Evolutionary conservation across 2,329 filamentous ascomycete genomes (phyloP), one percentile per base, ranked within the genome.

Genomic region (Verticillium isaacii): DNA sequence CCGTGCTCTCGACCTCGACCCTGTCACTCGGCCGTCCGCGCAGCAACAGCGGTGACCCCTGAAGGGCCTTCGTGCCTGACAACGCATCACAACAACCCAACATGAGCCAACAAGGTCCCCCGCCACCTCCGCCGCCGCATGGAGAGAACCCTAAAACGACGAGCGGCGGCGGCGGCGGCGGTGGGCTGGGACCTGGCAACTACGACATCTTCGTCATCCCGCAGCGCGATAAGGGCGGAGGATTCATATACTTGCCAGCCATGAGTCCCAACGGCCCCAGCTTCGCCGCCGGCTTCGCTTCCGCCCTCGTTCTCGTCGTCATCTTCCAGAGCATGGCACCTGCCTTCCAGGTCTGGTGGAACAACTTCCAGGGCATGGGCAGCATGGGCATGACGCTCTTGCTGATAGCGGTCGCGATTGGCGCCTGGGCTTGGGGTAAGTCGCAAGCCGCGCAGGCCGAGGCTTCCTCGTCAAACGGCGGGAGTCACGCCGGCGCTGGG

Each of bases 191-290:
- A 2, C 84, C 90, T 1, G 93, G 94, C 61, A 96, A 95, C 73
- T 98, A 97, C 77, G 94, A 98, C 79, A 96, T 98, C 72, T 97
- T 97, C 79, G 90, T 97, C 73, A 93, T 98, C 70, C 94, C 94
- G 8, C 92, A 93, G 56, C 93, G 97, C 75, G 94, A 93, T 12
- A 85, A 93, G 7, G 94, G 94, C 60, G 87, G 88, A 0, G 94
- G 94, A 37, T 97, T 97, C 75, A 81, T 98, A 32, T 97, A 98
- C 74, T 85, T 98, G n/a, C 94, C 94, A 0, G 97, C 93, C 0
- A 76, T 98, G 64, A 85, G 89, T 71, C 90, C 92, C 23, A 91
- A 95, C 70, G 83, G 89, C 70, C 97, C 97, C 75, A 96, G 92
- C 77, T 98, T 97, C 74, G 83, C 93, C 25, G 93, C 93, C 3